phyloP scores from a whole-genome alignment of 441 rosid genomes.

The Breynia disticha region DNA sequence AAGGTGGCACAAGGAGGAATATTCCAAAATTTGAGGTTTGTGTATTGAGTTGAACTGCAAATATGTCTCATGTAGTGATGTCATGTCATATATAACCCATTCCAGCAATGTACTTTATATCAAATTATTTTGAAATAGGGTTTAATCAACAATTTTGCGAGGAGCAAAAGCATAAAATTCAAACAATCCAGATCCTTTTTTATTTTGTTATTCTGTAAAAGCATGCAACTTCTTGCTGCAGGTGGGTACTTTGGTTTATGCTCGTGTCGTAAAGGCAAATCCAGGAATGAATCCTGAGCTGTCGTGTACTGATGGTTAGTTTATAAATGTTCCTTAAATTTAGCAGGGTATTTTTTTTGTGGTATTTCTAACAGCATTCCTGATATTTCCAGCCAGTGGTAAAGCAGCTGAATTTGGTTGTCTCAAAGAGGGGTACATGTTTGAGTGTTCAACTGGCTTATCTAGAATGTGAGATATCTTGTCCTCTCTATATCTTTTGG shows the following conservation, averaged over 20 bases:
- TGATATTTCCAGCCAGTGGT: slow-evolving; percentile 43
- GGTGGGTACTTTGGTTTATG: slow-evolving; percentile 71
- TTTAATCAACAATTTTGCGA: too few species aligned
- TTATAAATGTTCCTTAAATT: slow-evolving; percentile 6
- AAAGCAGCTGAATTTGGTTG: slow-evolving; percentile 79
- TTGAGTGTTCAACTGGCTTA: slow-evolving; percentile 82
- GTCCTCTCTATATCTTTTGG: background rate
- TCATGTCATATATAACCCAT: background rate
- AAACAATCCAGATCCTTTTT: background rate
- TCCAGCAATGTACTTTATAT: too few species aligned
- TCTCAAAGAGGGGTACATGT: slow-evolving; percentile 73
- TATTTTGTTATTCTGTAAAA: background rate
- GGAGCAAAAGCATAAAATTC: too few species aligned
- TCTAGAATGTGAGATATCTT: slow-evolving; percentile 57
- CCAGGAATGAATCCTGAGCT: slow-evolving; percentile 73
- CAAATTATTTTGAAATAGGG: too few species aligned
- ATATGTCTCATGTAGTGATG: background rate
- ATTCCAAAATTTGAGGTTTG: slow-evolving; percentile 73
- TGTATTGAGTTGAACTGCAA: background rate
- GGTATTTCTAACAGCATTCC: slow-evolving; percentile 5
- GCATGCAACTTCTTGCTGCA: slow-evolving; percentile 21
- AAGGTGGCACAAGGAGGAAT: slow-evolving; percentile 81
- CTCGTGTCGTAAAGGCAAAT: slow-evolving; percentile 76
- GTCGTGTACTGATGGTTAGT: slow-evolving; percentile 63
- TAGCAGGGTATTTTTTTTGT: background rate